Base-by-base conservation (phyloP, 2,329 filamentous ascomycete species). In the Diplocarpon mali region DNA sequence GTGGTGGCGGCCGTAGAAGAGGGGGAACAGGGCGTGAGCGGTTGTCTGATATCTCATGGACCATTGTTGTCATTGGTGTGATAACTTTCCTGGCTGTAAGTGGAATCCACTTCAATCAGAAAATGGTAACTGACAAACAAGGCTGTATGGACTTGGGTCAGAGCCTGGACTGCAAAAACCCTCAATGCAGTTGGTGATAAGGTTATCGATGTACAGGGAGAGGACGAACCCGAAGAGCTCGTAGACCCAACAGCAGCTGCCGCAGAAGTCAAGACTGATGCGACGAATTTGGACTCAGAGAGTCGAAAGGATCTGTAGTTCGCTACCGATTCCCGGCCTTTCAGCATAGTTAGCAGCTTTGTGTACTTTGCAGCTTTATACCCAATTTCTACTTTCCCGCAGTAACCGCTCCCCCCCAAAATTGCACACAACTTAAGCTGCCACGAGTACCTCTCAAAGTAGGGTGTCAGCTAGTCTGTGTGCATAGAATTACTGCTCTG, bases 351-450 rank as follows among this genome's bases (percentile, higher is more conserved):
- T 38, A 20, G n/a, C 24, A 20, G n/a, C 15, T 16, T 36, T 24
- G 20, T 24, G 7, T 24, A 6, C 35, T 3, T 15, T n/a, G 15
- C 20, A 11, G 30, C 35, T 24, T 32, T 10, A 14, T 10, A 9
- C 10, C 30, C 30, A 3, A 12, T 3, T 10, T 14, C 29, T 30
- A 24, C 15, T 13, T 34, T 34, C 30, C 15, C 6, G 31, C 17
- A 37, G 12, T n/a, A 16, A 17, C 29, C 10, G 27, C 27, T n/a
- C 15, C 27, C 20, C 15, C n/a, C 32, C 10, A 29, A 41, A 15
- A 37, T 40, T 84, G 87, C 87, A 90, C 84, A 83, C 85, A 84
- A 43, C 83, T 94, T 95, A 84, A 95, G 88, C 92, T 94, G 85
- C 76, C 86, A 88, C 76, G 75, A 78, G 69, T 67, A 54, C 64